A percentile compares a stretch with the other conserved stretches of the same genome.
Evolutionary conservation across 2,329 filamentous ascomycete species (phyloP).

Genomic region (Fusarium denticulatum): DNA sequence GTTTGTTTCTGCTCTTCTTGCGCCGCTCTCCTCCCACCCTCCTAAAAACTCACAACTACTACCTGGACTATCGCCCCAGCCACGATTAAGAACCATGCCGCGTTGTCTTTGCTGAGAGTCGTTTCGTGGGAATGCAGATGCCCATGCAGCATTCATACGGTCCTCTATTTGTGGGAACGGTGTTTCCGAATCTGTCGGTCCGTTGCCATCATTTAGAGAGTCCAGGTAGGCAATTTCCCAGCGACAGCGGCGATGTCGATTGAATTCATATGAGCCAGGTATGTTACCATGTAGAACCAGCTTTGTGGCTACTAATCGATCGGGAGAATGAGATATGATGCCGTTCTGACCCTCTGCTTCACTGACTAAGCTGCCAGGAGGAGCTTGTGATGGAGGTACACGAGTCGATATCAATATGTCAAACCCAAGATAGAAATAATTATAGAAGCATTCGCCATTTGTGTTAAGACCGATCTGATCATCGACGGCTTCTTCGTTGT

Average conservation of each 20-base stretch:
- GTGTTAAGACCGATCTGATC: conserved; percentile 64
- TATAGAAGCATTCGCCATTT: conserved; percentile 87
- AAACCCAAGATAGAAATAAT: conserved; percentile 96
- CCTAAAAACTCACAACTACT: conserved; percentile 88
- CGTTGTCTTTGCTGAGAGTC: conserved; percentile 64
- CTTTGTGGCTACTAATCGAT: conserved; percentile 86
- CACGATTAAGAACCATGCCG: conserved; percentile 90
- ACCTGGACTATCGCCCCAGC: conserved; percentile 90
- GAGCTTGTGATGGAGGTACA: conserved; percentile 69
- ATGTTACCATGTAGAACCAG: conserved; percentile 95
- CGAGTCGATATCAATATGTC: conserved; percentile 90
- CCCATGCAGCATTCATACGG: conserved; percentile 75
- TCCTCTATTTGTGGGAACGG: conserved; percentile 78
- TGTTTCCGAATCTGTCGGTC: conserved; percentile 77
- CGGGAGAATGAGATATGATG: conserved; percentile 58
- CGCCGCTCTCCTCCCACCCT: conserved; percentile 81
- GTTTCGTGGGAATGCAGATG: conserved; percentile 67
- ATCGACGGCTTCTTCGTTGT: conserved; percentile 66
- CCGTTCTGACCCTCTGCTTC: conserved; percentile 40
- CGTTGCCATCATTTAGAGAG: conserved; percentile 55
- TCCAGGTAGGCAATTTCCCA: conserved; percentile 78
- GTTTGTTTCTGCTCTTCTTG: conserved; percentile 63
- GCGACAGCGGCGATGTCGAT: conserved; percentile 87
- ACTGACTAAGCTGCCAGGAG: conserved; percentile 52
- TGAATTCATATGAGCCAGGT: conserved; percentile 96